phyloP scores from a whole-genome alignment of 257 asterid genomes.

The Jacaranda mimosifolia region DNA sequence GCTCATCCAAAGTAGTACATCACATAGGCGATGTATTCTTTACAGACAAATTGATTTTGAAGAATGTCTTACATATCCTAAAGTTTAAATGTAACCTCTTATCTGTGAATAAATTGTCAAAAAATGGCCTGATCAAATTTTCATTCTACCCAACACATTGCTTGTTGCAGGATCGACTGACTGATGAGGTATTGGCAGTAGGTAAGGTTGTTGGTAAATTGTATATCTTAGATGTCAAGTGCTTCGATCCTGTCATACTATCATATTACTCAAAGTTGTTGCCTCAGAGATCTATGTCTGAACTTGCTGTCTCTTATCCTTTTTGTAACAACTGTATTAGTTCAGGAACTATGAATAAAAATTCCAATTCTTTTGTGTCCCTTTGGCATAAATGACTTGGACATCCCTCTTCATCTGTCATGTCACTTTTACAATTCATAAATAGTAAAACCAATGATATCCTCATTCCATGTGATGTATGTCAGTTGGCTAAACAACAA shows the following conservation, averaged over 20 bases:
- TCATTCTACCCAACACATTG: neutral
- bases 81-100: neutral
- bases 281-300: neutral
- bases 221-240: neutral
- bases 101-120: neutral
- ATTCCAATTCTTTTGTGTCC: neutral
- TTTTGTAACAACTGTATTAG: neutral
- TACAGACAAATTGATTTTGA: neutral
- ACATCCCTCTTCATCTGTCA: neutral
- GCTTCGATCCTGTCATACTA: neutral
- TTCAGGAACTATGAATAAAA: too few species aligned
- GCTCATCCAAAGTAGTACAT: neutral
- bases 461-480: neutral
- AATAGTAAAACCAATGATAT: neutral
- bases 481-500: neutral
- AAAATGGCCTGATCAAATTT: neutral
- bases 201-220: neutral
- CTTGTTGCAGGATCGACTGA: neutral
- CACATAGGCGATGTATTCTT: neutral
- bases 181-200: neutral
- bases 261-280: neutral
- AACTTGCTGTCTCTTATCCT: neutral
- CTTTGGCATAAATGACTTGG: slow-evolving; percentile 2
- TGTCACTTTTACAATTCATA: neutral
- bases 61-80: neutral